Base-by-base conservation (phyloP, 208 protist species). In the Crithidia thermophila region DNA sequence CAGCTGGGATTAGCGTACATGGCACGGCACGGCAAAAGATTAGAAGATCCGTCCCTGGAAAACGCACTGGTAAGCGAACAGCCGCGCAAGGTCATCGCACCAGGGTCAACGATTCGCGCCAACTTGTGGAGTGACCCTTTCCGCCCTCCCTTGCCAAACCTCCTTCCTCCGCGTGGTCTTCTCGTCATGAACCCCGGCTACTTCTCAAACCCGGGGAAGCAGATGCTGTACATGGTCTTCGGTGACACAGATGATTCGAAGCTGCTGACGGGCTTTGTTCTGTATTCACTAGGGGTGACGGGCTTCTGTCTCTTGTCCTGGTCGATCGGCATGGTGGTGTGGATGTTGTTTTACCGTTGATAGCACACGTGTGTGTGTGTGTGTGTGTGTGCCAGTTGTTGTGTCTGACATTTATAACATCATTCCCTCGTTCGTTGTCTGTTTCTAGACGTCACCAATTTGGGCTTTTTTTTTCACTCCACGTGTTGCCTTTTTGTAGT, bases 181-280 rank as follows among this genome's bases (percentile, higher is more conserved):
- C 10, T 74, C n/a, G 60, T 93, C 5, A 86, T 93, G 80, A 86
- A 91, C 59, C 87, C 87, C 14, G 65, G 49, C 37, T 71, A 77
- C 43, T 93, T 93, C 47, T 52, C 46, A 5, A 73, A 82, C 67
- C 75, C 75, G 10, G 14, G 21, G 4, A 58, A 69, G 4, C 67
- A 71, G 45, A 31, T 70, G 3, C 33, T 57, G 7, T 83, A 83
- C 58, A 72, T 63, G 45, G 4, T 83, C 9, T 55, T 83, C 31
- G 77, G 77, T 4, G 31, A 67, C 49, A 36, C 62, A 10, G 36
- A 67, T 9, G 61, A 61, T 21, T 75, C 69, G 28, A 51, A 43
- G 16, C 43, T 51, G 31, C 31, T 65, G 30, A 45, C 23, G 21
- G n/a, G 37, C 42, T 61, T 75, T 14, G 39, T 46, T 5, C 0